Evolutionary conservation across 345 rosid genomes (phyloP), one percentile per base, ranked within the genome.

Genomic region (Euphorbia tirucalli): DNA sequence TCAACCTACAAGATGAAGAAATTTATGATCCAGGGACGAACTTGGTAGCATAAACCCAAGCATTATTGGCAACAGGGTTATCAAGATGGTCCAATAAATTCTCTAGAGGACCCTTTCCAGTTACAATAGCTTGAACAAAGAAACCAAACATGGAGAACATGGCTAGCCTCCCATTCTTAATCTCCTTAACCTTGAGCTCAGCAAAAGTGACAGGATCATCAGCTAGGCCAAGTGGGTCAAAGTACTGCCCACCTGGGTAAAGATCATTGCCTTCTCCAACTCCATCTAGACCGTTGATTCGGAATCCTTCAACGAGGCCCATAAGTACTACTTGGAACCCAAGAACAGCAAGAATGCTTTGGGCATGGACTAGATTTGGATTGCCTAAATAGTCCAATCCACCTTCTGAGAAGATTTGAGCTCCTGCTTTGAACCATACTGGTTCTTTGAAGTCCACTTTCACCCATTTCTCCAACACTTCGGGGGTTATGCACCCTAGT

Each of bases 71-170:
- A 7, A 90, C 99, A 0, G 97, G 97, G 89, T 90, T 73, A 48
- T 92, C 96, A 21, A 95, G 82, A 86, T 92, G 99, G 78, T 92
- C 99, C 60, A 92, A 78, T 60, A 94, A 93, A 72, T 92, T 94
- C 82, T 94, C 96, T 56, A 90, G 80, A 16, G 98, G 98, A 69
- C 98, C 97, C 80, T 94, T 94, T 14, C 98, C 97, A 0, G 97
- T 92, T 4, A 94, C 96, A 79, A 92, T 90, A 66, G 97, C 97
- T 80, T 94, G 97, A 55, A 94, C 97, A 60, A 90, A 94, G 93
- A 89, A 94, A 43, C 98, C 97, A 67, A 94, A 94, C 98, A 94
- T 94, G 61, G 98, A 88, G 87, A 94, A 94, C 98, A 92, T 92
- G 72, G 97, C 98, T 24, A 92, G 79, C 70, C 98, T 77, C 25